Conservation (phyloP, 805 yeast genomes). For the Starmerella cellae region DNA sequence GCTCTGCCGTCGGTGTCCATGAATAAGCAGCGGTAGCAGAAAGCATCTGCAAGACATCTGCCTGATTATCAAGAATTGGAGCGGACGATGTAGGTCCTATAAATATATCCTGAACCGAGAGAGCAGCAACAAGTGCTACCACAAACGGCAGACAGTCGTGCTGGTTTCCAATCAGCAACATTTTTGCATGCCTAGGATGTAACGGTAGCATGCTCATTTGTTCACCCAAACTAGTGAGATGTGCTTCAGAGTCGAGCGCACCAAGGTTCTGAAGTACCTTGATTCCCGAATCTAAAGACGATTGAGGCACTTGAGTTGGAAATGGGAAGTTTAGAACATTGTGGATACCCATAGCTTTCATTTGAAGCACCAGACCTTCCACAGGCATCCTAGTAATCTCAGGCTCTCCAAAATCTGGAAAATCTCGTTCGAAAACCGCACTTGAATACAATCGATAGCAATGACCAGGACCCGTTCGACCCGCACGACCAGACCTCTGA, state of each 20-base stretch:
- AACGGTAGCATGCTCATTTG: slow-evolving; percentile 85
- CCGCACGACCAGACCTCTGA: slow-evolving; percentile 95
- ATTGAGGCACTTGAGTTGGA: slow-evolving; percentile 78
- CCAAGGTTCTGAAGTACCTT: slow-evolving; percentile 57
- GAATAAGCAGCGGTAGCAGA: slow-evolving; percentile 73
- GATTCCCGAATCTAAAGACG: slow-evolving; percentile 50
- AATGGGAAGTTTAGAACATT: slow-evolving; percentile 85
- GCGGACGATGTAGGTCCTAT: slow-evolving; percentile 58
- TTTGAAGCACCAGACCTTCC: slow-evolving; percentile 85
- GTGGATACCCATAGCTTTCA: slow-evolving; percentile 96
- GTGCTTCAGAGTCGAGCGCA: slow-evolving; percentile 48
- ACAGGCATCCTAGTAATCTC: slow-evolving; percentile 92
- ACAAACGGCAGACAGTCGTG: slow-evolving; percentile 72
- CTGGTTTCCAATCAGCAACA: slow-evolving; percentile 79
- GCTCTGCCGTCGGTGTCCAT: slow-evolving; percentile 24
- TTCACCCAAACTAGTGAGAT: slow-evolving; percentile 64
- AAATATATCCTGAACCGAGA: slow-evolving; percentile 90
- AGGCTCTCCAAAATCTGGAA: slow-evolving; percentile 69
- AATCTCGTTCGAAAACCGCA: slow-evolving; percentile 81
- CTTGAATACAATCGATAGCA: slow-evolving; percentile 86
- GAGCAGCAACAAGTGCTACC: slow-evolving; percentile 81
- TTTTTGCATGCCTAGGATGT: slow-evolving; percentile 85
- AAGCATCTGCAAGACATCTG: slow-evolving; percentile 63
- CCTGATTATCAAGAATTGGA: slow-evolving; percentile 50
- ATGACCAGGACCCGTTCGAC: slow-evolving; percentile 98